phyloP scores from a whole-genome alignment of 331 rosid species.

The Pyrus hybrid region DNA sequence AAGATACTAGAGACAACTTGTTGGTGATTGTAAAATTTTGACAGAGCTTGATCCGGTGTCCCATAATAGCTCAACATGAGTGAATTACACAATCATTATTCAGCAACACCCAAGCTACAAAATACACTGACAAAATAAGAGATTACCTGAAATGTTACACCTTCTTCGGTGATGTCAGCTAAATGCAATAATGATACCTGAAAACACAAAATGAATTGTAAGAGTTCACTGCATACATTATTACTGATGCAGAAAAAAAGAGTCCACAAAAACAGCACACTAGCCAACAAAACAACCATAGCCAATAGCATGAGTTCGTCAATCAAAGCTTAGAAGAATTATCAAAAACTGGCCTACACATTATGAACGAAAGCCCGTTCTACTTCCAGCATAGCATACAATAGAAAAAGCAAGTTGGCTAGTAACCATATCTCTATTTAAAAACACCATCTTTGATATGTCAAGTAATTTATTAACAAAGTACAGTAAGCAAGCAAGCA shows the following conservation, averaged over 20 bases:
- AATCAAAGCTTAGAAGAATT: neutral
- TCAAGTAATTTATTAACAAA: neutral
- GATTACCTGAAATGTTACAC: conserved; percentile 92
- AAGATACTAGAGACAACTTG: neutral
- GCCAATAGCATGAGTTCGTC: neutral
- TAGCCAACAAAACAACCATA: neutral
- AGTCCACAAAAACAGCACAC: neutral
- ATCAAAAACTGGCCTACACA: neutral
- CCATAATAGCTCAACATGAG: neutral
- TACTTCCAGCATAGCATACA: neutral
- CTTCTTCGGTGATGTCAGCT: conserved; percentile 95
- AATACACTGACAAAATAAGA: neutral
- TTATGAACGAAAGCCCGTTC: neutral
- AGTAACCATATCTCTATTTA: neutral
- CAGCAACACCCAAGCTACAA: neutral
- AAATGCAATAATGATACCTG: conserved; percentile 90
- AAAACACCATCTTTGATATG: neutral
- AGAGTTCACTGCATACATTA: neutral
- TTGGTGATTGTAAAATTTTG: neutral
- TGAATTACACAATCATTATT: neutral
- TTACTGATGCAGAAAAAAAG: neutral
- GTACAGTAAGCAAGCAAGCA: neutral
- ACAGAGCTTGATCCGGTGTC: neutral
- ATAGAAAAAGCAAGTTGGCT: neutral
- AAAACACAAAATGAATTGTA: conserved; percentile 15